Conservation (phyloP, 495 filamentous ascomycete species). For the Aspergillus asperescens region DNA sequence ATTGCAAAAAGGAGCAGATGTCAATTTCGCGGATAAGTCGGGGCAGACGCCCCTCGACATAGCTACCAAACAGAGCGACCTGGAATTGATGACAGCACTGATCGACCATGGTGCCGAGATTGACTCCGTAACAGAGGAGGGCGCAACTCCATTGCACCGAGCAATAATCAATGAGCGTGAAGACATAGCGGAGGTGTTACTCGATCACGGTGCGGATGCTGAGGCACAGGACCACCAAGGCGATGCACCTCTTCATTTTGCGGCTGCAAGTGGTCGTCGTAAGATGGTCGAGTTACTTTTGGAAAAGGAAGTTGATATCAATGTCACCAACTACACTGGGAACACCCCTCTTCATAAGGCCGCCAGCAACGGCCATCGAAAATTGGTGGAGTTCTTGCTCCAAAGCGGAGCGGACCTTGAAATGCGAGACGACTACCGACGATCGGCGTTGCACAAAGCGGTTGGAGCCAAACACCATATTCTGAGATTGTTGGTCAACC, state of each 20-base stretch:
- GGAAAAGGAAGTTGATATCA: conserved; percentile 37
- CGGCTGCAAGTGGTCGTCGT: conserved; percentile 31
- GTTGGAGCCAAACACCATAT: conserved; percentile 26
- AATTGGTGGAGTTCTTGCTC: conserved; percentile 36
- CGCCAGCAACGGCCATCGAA: conserved; percentile 30
- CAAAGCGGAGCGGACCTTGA: conserved; percentile 31
- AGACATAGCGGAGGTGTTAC: conserved; percentile 27
- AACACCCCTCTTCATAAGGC: conserved; percentile 41
- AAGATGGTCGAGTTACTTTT: conserved; percentile 35
- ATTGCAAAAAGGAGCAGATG: conserved; percentile 35
- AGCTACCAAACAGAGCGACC: conserved; percentile 10
- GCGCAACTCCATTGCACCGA: conserved; percentile 27
- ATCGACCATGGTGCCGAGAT: conserved; percentile 7
- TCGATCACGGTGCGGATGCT: conserved; percentile 24
- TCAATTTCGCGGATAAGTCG: conserved; percentile 27
- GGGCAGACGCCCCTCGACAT: conserved; percentile 38
- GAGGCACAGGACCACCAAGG: conserved; percentile 24
- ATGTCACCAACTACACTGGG: conserved; percentile 29
- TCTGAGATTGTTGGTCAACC: conserved; percentile 23
- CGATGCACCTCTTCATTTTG: conserved; percentile 35
- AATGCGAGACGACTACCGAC: conserved; percentile 19
- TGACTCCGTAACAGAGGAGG: conserved; percentile 18
- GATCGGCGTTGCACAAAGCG: conserved; percentile 22
- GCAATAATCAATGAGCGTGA: conserved; percentile 33
- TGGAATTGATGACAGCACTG: conserved; percentile 5